These are phyloP conservation scores for Centaurea solstitialis DNA, from an alignment of 129 eudicot genomes.

Conservation along the genomic window DNA sequence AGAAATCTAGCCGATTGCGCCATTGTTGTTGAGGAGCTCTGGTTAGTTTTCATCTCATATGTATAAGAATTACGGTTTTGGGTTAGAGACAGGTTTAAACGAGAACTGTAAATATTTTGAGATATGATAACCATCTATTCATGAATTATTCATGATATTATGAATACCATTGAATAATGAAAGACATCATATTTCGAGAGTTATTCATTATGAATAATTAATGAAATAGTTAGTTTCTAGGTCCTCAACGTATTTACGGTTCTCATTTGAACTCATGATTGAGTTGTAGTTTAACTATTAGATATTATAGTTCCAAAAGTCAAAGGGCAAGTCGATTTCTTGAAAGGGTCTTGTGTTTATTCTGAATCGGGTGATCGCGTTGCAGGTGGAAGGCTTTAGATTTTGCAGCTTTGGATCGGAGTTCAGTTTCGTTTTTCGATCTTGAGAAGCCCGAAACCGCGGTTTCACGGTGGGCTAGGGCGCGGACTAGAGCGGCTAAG, in stretches of 20 bases:
- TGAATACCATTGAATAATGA: too few species aligned
- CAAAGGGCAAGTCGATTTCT: not conserved
- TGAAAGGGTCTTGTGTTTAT: not conserved
- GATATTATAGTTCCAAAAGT: not conserved
- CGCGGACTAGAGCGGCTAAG: constrained; percentile 89
- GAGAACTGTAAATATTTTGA: not conserved
- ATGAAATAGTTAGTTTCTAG: not conserved
- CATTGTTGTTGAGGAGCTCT: constrained; percentile 89
- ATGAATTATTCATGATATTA: not conserved
- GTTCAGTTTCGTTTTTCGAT: constrained; percentile 83
- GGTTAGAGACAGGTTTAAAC: not conserved
- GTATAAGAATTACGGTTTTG: not conserved
- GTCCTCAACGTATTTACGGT: not conserved
- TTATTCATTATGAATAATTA: not conserved
- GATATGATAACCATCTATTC: not conserved
- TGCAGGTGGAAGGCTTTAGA: constrained; percentile 97
- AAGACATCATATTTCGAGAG: too few species aligned
- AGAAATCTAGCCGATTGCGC: constrained; percentile 95
- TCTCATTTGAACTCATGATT: not conserved
- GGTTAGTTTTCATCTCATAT: constrained; percentile 49
- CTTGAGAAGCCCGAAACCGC: constrained; percentile 83
- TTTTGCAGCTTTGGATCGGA: constrained; percentile 67
- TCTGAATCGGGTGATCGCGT: constrained; percentile 9
- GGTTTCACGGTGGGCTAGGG: constrained; percentile 80
- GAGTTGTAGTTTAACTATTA: constrained; percentile 9